Conservation (phyloP, 2,329 filamentous ascomycete species). For the Diaporthe capsici region DNA sequence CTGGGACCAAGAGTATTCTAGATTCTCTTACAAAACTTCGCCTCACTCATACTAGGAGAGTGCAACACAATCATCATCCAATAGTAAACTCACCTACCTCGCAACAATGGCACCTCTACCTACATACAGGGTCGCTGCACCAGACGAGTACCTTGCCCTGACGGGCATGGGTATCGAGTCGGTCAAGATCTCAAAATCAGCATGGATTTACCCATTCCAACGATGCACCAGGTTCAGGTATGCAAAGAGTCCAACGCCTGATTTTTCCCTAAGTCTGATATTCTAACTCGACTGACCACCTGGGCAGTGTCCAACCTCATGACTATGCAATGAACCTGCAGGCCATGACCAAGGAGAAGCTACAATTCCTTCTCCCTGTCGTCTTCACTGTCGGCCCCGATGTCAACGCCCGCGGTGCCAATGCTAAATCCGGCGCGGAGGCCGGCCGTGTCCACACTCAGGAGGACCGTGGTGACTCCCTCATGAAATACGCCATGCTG, state of each 20-base stretch:
- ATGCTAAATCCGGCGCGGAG: constrained; percentile 47
- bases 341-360: constrained; percentile 91
- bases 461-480: constrained; percentile 71
- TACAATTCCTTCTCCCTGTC: constrained; percentile 85
- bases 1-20: not conserved
- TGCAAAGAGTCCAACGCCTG: not conserved
- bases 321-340: constrained; percentile 88
- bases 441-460: constrained; percentile 46
- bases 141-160: constrained; percentile 89
- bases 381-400: constrained; percentile 90
- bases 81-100: not conserved
- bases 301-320: constrained; percentile 75
- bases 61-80: not conserved
- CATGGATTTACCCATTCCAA: constrained; percentile 80
- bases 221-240: constrained; percentile 68
- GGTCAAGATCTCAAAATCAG: constrained; percentile 84
- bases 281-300: constrained; percentile 42
- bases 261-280: not conserved
- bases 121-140: constrained; percentile 75
- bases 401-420: constrained; percentile 71
- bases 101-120: constrained; percentile 5
- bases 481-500: constrained; percentile 87
- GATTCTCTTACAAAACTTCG: not conserved
- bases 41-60: not conserved
- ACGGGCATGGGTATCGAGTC: constrained; percentile 83